Conservation (phyloP, 164 flowering plant species). For the Aristolochia contorta region DNA sequence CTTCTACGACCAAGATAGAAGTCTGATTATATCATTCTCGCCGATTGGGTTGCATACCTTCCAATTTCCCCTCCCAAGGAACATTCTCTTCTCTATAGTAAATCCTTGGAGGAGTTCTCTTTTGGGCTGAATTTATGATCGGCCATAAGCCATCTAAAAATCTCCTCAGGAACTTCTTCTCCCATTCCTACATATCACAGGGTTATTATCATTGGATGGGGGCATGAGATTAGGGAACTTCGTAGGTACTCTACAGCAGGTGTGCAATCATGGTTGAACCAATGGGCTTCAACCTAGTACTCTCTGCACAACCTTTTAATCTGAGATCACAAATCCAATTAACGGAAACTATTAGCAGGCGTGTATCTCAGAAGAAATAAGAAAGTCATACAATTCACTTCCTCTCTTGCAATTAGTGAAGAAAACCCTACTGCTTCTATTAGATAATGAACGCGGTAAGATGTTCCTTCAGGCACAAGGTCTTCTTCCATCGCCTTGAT, state of each 20-base stretch:
- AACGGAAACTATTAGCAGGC: background rate
- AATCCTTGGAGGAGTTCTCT: too few species aligned
- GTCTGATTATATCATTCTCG: too few species aligned
- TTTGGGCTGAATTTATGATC: slow-evolving; percentile 11
- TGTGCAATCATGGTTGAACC: slow-evolving; percentile 13
- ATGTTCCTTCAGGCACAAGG: background rate
- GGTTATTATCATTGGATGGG: slow-evolving; percentile 1
- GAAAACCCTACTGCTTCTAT: too few species aligned
- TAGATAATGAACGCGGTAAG: too few species aligned
- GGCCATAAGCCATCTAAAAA: slow-evolving; percentile 19
- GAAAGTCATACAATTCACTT: background rate
- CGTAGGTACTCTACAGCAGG: slow-evolving; percentile 20
- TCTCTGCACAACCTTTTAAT: slow-evolving; percentile 14
- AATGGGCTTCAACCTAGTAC: slow-evolving; percentile 25
- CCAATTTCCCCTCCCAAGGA: too few species aligned
- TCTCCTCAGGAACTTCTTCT: slow-evolving; percentile 16
- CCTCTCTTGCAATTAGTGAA: too few species aligned
- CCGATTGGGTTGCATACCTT: too few species aligned
- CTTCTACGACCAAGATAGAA: too few species aligned
- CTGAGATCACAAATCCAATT: slow-evolving; percentile 5
- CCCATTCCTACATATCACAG: slow-evolving; percentile 23
- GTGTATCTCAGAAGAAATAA: background rate
- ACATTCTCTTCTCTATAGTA: too few species aligned
- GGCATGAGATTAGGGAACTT: slow-evolving; percentile 4
- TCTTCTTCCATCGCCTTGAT: slow-evolving; percentile 3